A percentile compares a stretch with the other conserved stretches of the same genome.
Evolutionary conservation across 352 stramenopile genomes (phyloP).

Genomic region (Hyaloperonospora brassicae): DNA sequence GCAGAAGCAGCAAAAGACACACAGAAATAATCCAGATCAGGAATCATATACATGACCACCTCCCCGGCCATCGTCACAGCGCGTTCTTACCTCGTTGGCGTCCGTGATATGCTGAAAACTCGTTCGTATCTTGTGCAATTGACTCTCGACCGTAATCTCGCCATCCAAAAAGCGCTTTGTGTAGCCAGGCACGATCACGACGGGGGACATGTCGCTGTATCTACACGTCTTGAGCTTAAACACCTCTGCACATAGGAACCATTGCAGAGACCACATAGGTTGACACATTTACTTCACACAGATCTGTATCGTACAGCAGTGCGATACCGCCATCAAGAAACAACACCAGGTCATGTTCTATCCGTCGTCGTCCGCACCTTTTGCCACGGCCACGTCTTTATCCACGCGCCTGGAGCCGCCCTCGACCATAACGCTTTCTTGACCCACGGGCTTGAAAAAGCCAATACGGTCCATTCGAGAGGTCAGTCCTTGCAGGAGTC

Average conservation of each 20-base stretch:
- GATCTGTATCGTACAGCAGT: too few species aligned
- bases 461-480: constrained; percentile 83
- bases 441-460: constrained; percentile 94
- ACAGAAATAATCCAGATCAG: too few species aligned
- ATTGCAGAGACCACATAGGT: too few species aligned
- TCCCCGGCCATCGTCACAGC: neutral
- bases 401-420: constrained; percentile 76
- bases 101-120: constrained; percentile 61
- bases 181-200: constrained; percentile 93
- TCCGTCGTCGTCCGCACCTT: constrained; percentile 54
- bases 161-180: constrained; percentile 94
- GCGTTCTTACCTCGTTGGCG: constrained; percentile 40
- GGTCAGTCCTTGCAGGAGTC: constrained; percentile 88
- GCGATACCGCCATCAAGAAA: neutral
- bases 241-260: constrained; percentile 61
- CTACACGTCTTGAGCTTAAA: constrained; percentile 89
- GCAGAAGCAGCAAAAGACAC: constrained; percentile 1
- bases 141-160: constrained; percentile 76
- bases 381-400: constrained; percentile 84
- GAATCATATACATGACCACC: neutral
- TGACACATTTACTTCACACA: neutral
- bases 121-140: constrained; percentile 56
- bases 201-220: constrained; percentile 93
- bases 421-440: constrained; percentile 83
- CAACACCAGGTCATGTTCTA: neutral